phyloP scores from a whole-genome alignment of 2,329 filamentous ascomycete species.

The Diaporthe velutina region DNA sequence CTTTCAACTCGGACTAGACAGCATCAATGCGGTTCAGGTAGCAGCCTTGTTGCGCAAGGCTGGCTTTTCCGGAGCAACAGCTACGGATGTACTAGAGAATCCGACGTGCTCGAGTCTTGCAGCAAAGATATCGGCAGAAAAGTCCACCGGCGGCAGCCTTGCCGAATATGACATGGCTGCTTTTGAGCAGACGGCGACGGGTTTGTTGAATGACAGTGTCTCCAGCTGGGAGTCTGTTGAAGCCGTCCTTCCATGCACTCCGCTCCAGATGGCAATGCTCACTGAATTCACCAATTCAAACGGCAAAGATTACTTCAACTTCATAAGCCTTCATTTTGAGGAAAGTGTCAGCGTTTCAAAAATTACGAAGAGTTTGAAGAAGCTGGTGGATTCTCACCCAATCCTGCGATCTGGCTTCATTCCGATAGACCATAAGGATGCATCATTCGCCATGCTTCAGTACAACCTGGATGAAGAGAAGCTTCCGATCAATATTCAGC shows the following conservation, averaged over 20 bases:
- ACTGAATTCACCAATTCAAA: slow-evolving; percentile 77
- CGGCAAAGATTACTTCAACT: slow-evolving; percentile 82
- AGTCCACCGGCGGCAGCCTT: background rate
- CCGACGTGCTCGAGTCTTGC: slow-evolving; percentile 60
- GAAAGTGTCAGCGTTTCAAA: slow-evolving; percentile 50
- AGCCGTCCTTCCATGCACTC: slow-evolving; percentile 80
- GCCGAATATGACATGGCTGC: slow-evolving; percentile 53
- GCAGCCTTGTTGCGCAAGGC: slow-evolving; percentile 74
- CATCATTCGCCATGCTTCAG: slow-evolving; percentile 82
- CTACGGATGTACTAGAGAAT: slow-evolving; percentile 80
- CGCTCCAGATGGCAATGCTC: slow-evolving; percentile 84
- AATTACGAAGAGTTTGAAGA: slow-evolving; percentile 71
- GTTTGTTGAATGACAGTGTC: slow-evolving; percentile 45
- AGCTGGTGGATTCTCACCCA: slow-evolving; percentile 67
- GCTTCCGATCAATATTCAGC: slow-evolving; percentile 42
- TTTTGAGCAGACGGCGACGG: slow-evolving; percentile 53
- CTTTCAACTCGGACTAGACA: slow-evolving; percentile 90
- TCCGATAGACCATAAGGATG: slow-evolving; percentile 68
- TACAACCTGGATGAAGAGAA: slow-evolving; percentile 52
- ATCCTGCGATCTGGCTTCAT: slow-evolving; percentile 85
- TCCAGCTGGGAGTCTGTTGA: slow-evolving; percentile 57
- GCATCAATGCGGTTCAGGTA: slow-evolving; percentile 87
- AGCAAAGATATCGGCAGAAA: background rate
- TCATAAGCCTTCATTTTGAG: slow-evolving; percentile 67
- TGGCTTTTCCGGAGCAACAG: slow-evolving; percentile 67